A percentile compares a stretch with the other conserved stretches of the same genome.
phyloP scores from a whole-genome alignment of 2,329 filamentous ascomycete species.

The Xenosphaeropsis pyriputrescens region DNA sequence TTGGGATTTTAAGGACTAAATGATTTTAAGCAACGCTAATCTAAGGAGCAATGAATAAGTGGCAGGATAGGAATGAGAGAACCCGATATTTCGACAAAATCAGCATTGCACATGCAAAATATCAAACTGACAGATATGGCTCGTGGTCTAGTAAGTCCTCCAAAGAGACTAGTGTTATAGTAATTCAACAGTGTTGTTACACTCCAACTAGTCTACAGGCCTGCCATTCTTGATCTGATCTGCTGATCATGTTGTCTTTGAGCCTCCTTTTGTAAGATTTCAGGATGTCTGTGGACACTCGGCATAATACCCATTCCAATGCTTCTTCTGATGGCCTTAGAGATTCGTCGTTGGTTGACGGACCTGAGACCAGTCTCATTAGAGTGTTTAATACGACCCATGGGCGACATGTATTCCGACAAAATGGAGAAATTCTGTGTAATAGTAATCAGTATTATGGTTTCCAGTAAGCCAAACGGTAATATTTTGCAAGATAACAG shows the following conservation, averaged over 20 bases:
- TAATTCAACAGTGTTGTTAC: no score
- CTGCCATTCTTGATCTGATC: no score
- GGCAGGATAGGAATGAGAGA: no score
- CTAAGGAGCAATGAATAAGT: no score
- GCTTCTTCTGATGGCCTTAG: constrained; percentile 79
- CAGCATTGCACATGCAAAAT: no score
- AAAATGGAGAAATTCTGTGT: constrained; percentile 81
- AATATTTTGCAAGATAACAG: background rate
- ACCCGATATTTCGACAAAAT: no score
- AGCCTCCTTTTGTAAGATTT: constrained; percentile 37
- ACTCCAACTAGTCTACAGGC: no score
- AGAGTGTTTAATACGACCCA: constrained; percentile 74
- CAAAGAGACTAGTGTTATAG: no score
- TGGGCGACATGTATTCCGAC: constrained; percentile 72
- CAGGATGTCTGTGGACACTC: constrained; percentile 78
- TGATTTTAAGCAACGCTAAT: no score
- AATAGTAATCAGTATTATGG: constrained; percentile 3
- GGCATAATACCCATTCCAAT: constrained; percentile 88
- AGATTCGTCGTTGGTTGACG: constrained; percentile 83
- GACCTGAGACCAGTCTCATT: constrained; percentile 65
- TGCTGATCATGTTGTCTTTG: constrained; percentile 2
- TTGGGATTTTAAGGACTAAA: no score
- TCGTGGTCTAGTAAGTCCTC: no score
- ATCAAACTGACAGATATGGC: no score
- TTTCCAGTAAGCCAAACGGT: background rate